Evolutionary conservation across 1,139 yeast species (phyloP), one percentile per base, ranked within the genome.

Genomic region (Lodderomyces oxycetoniae): DNA sequence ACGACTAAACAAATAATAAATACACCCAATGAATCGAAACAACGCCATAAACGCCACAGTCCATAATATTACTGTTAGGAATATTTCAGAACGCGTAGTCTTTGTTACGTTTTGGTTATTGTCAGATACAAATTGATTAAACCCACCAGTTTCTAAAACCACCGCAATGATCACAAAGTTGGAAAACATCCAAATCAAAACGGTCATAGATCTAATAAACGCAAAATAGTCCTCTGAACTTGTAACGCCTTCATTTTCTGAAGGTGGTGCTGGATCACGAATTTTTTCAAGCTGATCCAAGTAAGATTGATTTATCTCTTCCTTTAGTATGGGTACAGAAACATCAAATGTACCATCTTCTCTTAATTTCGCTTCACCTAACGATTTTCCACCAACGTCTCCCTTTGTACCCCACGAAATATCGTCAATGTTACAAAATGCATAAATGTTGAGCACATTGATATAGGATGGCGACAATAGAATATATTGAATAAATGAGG

Each of bases 11-110:
- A 83, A 68, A 52, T 83, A 85, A 26, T 71, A 51, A 6, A 69
- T 47, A 46, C 89, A 79, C 2, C 95, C 95, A 29, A 78, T 46
- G 43, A 85, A 74, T 42, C 95, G 62, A 56, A 85, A 74, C 4
- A 79, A 63, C 2, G 95, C 93, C 73, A 84, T 70, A 34, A 81
- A 71, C 1, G 94, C 94, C 31, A 84, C 93, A 37, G 82, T 62
- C 91, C 94, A 84, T 42, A 85, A 68, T 39, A 85, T 70, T 23
- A 83, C 81, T 5, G 84, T 76, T 53, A 85, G 78, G 52, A 79
- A 82, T 26, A 79, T 64, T 26, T 54, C 53, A 3, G 69, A 54
- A 35, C 74, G 49, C 5, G 45, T 43, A 6, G 40, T 42, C 32
- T 53, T 49, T 11, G 46, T 38, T 15, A 46, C 41, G 1, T 32